Evolutionary conservation across 352 stramenopile genomes (phyloP), one percentile per base, ranked within the genome.

Genomic region (Phytophthora multivora): DNA sequence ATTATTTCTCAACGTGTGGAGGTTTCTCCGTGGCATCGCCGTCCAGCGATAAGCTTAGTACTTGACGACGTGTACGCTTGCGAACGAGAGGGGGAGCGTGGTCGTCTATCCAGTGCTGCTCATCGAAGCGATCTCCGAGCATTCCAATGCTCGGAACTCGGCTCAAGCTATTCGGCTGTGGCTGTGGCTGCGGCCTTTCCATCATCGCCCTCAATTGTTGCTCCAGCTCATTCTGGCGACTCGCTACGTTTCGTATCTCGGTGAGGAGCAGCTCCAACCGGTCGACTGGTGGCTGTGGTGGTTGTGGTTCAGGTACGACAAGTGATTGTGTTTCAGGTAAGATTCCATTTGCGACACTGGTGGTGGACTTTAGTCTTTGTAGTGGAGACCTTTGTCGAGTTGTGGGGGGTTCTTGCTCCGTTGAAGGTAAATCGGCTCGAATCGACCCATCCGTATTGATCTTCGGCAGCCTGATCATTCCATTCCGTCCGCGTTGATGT

Each of bases 211-310:
- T 61, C 9, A 75, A 47, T 23, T 72, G 63, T 15, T 66, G 51
- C 25, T 72, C 63, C 57, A 75, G 49, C 12, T 42, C 15, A 59
- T 60, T 54, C 18, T 75, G 67, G 12, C 67, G 56, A 18, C 43
- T 65, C 13, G 63, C 63, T 26, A 75, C 42, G 8, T 69, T 68
- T 33, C 63, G 63, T 13, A 72, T 53, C n/a, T 75, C 67, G 10
- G 33, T 60, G 42, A 74, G 41, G 18, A 74, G 60, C 35, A 67
- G 45, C 6, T 70, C 51, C 16, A 71, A 45, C 12, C 54, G 60
- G 16, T 67, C 46, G 19, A 63, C 50, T 15, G 36, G 50, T 4
- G 30, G 50, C 12, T 50, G 53, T 18, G 36, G 35, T 5, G n/a
- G 16, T 40, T 6, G 15, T 2, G 8, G 51, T 35, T n/a, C 41